Evolutionary conservation across 441 rosid species (phyloP), one percentile per base, ranked within the genome.

Genomic region (Adansonia rubrostipa): DNA sequence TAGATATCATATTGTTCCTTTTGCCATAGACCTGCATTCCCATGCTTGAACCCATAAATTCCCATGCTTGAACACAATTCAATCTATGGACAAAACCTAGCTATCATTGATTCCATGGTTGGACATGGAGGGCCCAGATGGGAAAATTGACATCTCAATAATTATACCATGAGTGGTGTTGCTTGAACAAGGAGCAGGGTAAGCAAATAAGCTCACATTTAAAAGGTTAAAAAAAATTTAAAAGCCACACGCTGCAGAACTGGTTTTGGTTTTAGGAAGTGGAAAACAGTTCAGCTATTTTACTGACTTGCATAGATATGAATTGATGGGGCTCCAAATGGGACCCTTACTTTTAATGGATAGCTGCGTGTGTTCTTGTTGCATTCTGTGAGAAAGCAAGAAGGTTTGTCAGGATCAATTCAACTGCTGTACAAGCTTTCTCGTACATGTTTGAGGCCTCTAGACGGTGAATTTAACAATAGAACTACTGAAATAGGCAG

Each of bases 51-150:
- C 56, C 79, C 85, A 78, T 79, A 53, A 73, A 78, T 78, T 36
- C 76, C 85, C 79, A 63, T 78, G 71, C 58, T 42, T 77, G 61
- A 65, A 76, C 56, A 40, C 65, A 33, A 33, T 68, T 73, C 67
- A 69, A 77, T 48, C 44, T 69, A 40, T 71, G 78, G 80, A 70
- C 72, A 67, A 54, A 9, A 24, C 36, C 36, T 33, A 28, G 64
- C 81, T 67, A 61, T 79, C 68, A 11, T 74, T 71, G 85, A 76
- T 80, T 76, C 69, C 80, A 40, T 71, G 79, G 78, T 75, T 82
- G 68, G 75, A 86, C 88, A 83, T 3, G 58, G 48, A 80, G 84
- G 89, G 85, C 80, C 88, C 90, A 81, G 60, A 71, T 44, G 47
- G 33, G 66, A 78, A 84, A 77, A 77, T 28, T 70, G 81, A 66